A percentile compares a stretch with the other conserved stretches of the same genome.
Evolutionary conservation across 768 basidiomycete species (phyloP).

Genomic region (Serendipita sp.): DNA sequence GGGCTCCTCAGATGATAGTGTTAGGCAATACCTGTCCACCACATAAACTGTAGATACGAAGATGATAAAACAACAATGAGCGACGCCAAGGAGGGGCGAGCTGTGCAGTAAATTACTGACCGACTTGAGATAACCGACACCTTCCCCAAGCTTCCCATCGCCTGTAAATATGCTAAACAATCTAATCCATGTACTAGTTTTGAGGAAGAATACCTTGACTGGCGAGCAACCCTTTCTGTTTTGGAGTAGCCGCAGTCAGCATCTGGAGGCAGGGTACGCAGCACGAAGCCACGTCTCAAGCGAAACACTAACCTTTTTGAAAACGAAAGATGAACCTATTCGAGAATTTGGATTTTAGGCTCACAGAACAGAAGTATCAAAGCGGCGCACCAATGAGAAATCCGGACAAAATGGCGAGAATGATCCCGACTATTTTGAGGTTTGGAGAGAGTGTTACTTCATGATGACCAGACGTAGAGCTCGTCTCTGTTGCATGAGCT

Average conservation of each 20-base stretch:
- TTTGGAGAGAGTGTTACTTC: not conserved
- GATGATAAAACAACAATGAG: conserved; percentile 1
- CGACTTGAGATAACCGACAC: conserved; percentile 91
- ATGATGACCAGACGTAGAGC: not conserved
- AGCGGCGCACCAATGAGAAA: conserved; percentile 42
- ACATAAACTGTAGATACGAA: conserved; percentile 41
- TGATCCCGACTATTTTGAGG: conserved; percentile 54
- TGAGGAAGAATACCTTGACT: not conserved
- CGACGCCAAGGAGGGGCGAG: not conserved
- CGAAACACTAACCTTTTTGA: conserved; percentile 92
- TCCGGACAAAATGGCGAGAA: conserved; percentile 64
- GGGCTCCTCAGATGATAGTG: too few relatives aligned
- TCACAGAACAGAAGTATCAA: not conserved
- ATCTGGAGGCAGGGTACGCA: conserved; percentile 14
- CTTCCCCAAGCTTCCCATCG: conserved; percentile 25
- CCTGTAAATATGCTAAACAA: not conserved
- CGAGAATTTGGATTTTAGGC: not conserved
- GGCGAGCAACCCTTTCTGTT: conserved; percentile 1
- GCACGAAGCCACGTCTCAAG: conserved; percentile 54
- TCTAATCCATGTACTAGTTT: not conserved
- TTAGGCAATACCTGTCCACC: conserved; percentile 56
- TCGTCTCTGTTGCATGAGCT: not conserved
- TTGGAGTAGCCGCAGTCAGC: not conserved
- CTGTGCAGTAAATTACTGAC: conserved; percentile 30
- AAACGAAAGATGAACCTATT: conserved; percentile 71